phyloP scores from a whole-genome alignment of 768 basidiomycete species.

The Collybia mongolica region DNA sequence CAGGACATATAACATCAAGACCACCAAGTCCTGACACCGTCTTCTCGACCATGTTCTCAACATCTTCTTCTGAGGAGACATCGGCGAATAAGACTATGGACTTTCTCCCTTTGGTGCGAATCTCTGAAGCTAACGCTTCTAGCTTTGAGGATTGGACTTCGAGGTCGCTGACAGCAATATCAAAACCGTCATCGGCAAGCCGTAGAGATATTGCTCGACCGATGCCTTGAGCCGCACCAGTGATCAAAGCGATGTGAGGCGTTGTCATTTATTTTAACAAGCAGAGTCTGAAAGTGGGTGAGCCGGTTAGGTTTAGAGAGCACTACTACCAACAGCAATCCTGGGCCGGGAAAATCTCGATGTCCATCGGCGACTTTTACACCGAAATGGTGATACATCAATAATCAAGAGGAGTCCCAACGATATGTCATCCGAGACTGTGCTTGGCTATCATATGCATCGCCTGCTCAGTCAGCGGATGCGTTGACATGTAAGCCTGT shows the following conservation, averaged over 20 bases:
- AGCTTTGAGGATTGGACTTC: constrained; percentile 11
- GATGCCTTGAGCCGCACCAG: constrained; percentile 13
- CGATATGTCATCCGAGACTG: no score
- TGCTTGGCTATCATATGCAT: no score
- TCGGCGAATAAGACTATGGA: not conserved
- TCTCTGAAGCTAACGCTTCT: not conserved
- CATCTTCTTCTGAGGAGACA: not conserved
- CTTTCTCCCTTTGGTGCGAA: not conserved
- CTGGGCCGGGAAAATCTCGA: no score
- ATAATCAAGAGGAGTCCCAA: no score
- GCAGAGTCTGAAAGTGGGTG: no score
- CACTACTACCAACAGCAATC: no score
- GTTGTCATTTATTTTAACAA: constrained; percentile 1
- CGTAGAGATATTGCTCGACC: constrained; percentile 18
- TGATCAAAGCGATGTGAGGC: constrained; percentile 1
- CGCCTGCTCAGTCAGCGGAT: no score
- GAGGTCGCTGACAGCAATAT: constrained; percentile 31
- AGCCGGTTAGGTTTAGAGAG: no score
- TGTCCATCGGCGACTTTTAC: no score
- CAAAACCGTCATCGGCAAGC: constrained; percentile 17
- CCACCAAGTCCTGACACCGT: constrained; percentile 11
- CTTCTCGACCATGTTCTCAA: not conserved
- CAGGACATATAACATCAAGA: constrained; percentile 31
- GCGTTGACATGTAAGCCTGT: no score
- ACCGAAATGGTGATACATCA: no score